These are phyloP conservation scores for Zoysia japonica DNA, from an alignment of 176 grass and related monocot genomes.

Conservation along the genomic window DNA sequence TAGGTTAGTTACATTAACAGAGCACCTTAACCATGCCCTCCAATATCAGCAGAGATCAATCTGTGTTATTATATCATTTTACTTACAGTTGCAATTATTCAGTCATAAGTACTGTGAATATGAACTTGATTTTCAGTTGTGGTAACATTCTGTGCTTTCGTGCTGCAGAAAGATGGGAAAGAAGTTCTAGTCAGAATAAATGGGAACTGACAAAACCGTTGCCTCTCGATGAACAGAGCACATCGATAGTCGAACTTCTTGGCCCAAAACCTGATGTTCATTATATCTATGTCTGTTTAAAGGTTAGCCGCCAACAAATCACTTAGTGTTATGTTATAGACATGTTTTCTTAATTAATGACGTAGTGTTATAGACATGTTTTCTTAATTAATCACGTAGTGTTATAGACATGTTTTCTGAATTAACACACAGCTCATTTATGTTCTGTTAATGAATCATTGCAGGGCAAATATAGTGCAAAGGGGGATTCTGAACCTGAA, in stretches of 20 bases:
- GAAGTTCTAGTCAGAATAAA: conserved; percentile 46
- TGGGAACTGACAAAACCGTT: conserved; percentile 80
- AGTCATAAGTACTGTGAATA: background rate
- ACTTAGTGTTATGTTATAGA: background rate
- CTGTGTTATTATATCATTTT: background rate
- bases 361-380: background rate
- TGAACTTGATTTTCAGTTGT: background rate
- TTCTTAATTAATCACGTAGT: background rate
- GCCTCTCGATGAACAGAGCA: conserved; percentile 61
- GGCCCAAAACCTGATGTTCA: conserved; percentile 86
- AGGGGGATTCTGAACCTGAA: conserved; percentile 4
- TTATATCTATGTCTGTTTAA: conserved; percentile 92
- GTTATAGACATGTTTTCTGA: background rate
- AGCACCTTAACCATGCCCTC: background rate
- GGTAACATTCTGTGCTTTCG: conserved; percentile 9
- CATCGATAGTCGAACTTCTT: conserved; percentile 52
- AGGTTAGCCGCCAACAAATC: conserved; percentile 45
- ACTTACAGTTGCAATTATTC: background rate
- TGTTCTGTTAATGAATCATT: background rate
- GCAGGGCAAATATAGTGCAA: conserved; percentile 15
- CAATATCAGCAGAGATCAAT: background rate
- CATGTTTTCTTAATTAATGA: background rate
- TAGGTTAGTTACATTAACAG: conserved; percentile 61
- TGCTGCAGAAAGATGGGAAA: conserved; percentile 72
- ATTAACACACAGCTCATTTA: conserved; percentile 1